These are phyloP conservation scores for Aspergillus ellipticus DNA, from an alignment of 495 filamentous ascomycete species.

Conservation along the genomic window DNA sequence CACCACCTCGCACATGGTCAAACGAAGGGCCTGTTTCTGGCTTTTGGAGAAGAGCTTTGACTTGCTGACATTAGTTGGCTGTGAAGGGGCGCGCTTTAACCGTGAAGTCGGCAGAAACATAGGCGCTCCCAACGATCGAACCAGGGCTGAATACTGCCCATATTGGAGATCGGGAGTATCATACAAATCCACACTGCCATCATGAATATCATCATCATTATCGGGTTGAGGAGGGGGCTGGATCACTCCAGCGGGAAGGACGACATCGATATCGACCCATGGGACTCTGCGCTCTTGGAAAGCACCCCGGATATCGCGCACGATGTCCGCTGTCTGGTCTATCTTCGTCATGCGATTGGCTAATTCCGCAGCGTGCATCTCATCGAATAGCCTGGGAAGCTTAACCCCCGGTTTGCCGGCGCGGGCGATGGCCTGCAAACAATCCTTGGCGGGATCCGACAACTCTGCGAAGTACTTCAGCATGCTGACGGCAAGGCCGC, in stretches of 20 bases:
- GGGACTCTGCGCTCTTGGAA: slow-evolving; percentile 73
- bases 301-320: slow-evolving; percentile 64
- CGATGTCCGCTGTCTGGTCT: slow-evolving; percentile 68
- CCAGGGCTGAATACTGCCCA: slow-evolving; percentile 65
- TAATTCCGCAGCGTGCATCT: slow-evolving; percentile 88
- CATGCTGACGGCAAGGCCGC: slow-evolving; percentile 85
- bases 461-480: slow-evolving; percentile 91
- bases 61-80: slow-evolving; percentile 70
- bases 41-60: slow-evolving; percentile 69
- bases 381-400: slow-evolving; percentile 71
- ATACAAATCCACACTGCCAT: slow-evolving; percentile 39
- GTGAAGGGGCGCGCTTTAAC: slow-evolving; percentile 81
- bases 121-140: slow-evolving; percentile 74
- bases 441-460: slow-evolving; percentile 68
- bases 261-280: slow-evolving; percentile 84
- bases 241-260: slow-evolving; percentile 74
- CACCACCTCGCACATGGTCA: slow-evolving; percentile 86
- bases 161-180: slow-evolving; percentile 63
- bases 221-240: slow-evolving; percentile 36
- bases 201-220: slow-evolving; percentile 34
- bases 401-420: slow-evolving; percentile 28
- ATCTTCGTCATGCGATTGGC: slow-evolving; percentile 77
- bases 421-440: slow-evolving; percentile 35
- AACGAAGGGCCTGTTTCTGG: slow-evolving; percentile 77
- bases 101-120: slow-evolving; percentile 86